Evolutionary conservation across 176 grass and related monocot species (phyloP).

Genomic region (Pontederia paniculata): DNA sequence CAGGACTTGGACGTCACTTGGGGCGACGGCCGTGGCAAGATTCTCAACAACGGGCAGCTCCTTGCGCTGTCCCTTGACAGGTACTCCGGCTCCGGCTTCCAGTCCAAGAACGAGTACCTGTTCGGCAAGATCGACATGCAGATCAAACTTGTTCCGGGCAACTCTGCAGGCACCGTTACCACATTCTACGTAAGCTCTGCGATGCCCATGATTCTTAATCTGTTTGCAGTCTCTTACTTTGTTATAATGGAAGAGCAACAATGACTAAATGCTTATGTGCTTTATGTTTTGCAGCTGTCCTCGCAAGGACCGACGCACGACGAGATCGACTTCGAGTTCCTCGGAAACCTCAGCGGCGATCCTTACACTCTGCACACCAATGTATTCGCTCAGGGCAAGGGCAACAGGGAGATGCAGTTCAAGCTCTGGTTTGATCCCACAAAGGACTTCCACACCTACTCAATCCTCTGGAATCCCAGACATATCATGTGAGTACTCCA

Average conservation of each 20-base stretch:
- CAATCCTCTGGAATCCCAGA: conserved; percentile 81
- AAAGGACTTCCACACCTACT: conserved; percentile 80
- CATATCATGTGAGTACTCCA: conserved; percentile 56
- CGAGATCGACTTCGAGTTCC: conserved; percentile 89
- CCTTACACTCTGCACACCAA: conserved; percentile 84
- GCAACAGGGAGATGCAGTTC: conserved; percentile 76
- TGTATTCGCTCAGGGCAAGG: conserved; percentile 71
- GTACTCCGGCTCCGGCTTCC: conserved; percentile 64
- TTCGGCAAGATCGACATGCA: conserved; percentile 96
- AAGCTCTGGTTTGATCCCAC: conserved; percentile 85
- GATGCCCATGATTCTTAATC: not conserved
- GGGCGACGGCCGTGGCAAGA: conserved; percentile 63
- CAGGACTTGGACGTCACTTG: conserved; percentile 72
- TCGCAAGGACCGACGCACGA: conserved; percentile 65
- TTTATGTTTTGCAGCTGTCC: conserved; percentile 32
- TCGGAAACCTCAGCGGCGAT: conserved; percentile 60
- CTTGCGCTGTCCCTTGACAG: conserved; percentile 55
- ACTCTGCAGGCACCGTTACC: conserved; percentile 84
- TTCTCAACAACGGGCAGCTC: conserved; percentile 37
- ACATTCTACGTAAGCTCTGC: conserved; percentile 49
- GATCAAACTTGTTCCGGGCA: conserved; percentile 63
- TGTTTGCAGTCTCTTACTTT: not conserved
- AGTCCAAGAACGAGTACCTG: conserved; percentile 73
- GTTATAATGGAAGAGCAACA: not conserved
- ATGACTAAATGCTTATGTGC: not conserved